Conservation (phyloP, 441 rosid species). For the Bocquillonia castaneifolia region DNA sequence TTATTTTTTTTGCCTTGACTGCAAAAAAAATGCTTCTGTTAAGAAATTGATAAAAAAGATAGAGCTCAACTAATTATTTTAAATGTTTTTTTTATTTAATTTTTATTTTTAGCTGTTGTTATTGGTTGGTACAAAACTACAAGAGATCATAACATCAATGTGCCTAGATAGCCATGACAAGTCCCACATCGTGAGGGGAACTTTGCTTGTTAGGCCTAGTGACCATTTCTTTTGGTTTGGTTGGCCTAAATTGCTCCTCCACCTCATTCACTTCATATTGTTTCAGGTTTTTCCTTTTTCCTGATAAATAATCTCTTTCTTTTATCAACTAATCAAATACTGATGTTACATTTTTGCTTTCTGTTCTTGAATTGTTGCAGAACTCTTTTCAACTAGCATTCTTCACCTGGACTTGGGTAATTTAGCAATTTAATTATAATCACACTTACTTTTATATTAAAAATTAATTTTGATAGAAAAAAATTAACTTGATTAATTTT, state of each 20-base stretch:
- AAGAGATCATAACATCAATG: slow-evolving; percentile 62
- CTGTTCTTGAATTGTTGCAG: slow-evolving; percentile 35
- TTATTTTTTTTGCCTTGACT: neutral
- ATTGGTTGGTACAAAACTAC: slow-evolving; percentile 63
- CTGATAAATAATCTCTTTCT: neutral
- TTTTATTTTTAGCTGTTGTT: slow-evolving; percentile 51
- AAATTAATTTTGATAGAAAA: too few relatives aligned
- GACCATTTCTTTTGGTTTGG: slow-evolving; percentile 69
- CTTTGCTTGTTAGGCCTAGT: slow-evolving; percentile 60
- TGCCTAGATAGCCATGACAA: slow-evolving; percentile 55
- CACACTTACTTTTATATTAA: too few relatives aligned
- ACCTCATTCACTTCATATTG: slow-evolving; percentile 55
- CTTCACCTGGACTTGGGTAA: slow-evolving; percentile 82
- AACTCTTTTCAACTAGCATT: slow-evolving; percentile 77
- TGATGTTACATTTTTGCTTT: neutral
- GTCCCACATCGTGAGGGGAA: slow-evolving; percentile 56
- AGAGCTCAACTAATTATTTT: too few relatives aligned
- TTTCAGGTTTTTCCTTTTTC: slow-evolving; percentile 44
- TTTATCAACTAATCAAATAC: neutral
- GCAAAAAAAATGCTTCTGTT: neutral
- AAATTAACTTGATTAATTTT: neutral
- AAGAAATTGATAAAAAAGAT: too few relatives aligned
- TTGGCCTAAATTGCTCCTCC: slow-evolving; percentile 54
- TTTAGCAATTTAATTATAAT: neutral
- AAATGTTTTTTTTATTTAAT: neutral